Percentiles rank a stretch among this genome's conserved stretches.
These are phyloP conservation scores for Coprinellus micaceus DNA, from an alignment of 768 basidiomycete genomes.

Conservation along the genomic window DNA sequence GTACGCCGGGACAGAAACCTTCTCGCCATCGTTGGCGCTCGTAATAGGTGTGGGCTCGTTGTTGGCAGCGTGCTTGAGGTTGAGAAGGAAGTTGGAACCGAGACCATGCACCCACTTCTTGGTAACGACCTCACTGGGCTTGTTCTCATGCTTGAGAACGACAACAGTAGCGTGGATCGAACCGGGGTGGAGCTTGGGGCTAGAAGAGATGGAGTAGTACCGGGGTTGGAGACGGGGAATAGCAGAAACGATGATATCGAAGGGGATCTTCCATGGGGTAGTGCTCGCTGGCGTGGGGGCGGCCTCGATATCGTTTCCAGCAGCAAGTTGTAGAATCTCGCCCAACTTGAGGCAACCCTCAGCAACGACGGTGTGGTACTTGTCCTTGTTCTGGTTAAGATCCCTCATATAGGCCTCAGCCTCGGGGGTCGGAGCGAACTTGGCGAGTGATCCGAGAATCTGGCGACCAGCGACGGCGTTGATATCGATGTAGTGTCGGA, in stretches of 20 bases:
- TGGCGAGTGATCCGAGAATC: conserved; percentile 80
- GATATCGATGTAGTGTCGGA: conserved; percentile 97
- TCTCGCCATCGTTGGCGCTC: conserved; percentile 31
- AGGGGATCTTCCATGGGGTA: conserved; percentile 87
- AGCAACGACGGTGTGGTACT: conserved; percentile 72
- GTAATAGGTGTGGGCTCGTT: conserved; percentile 51
- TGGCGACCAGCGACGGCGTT: conserved; percentile 93
- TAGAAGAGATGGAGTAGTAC: conserved; percentile 98
- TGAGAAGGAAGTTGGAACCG: conserved; percentile 92
- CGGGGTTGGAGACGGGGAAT: conserved; percentile 94
- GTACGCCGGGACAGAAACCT: conserved; percentile 61
- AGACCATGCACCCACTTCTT: conserved; percentile 81
- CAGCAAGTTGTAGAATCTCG: conserved; percentile 88
- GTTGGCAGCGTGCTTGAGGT: conserved; percentile 76
- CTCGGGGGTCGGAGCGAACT: conserved; percentile 80
- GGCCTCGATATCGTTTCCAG: conserved; percentile 66
- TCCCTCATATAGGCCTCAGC: conserved; percentile 71
- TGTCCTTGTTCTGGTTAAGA: conserved; percentile 84
- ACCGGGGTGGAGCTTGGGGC: conserved; percentile 86
- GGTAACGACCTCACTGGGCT: conserved; percentile 46
- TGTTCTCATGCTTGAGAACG: conserved; percentile 87
- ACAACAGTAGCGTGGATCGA: conserved; percentile 94
- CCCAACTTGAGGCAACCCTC: conserved; percentile 87
- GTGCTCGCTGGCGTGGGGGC: conserved; percentile 69
- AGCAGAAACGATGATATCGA: conserved; percentile 93